Base-by-base conservation (phyloP, 2,329 filamentous ascomycete genomes). In the Alternaria novae-zelandiae region DNA sequence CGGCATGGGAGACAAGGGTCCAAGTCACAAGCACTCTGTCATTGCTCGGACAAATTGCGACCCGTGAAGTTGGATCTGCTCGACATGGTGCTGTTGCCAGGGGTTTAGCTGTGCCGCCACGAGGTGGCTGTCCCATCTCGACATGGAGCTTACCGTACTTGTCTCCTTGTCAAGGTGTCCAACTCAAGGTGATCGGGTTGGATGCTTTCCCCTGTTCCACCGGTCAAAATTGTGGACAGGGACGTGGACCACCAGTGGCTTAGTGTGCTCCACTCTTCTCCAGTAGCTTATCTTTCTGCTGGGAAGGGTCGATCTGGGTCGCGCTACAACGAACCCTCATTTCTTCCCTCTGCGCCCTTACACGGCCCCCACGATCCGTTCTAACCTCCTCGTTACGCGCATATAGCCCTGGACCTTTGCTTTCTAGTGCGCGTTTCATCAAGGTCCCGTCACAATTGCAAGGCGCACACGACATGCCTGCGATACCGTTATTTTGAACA, bases 271-370 rank as follows among this genome's bases (percentile, higher is more conserved):
- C 63, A 64, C 67, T 63, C 63, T 30, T 55, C 61, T 44, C 59
- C 59, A 65, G 61, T 70, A 68, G 68, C 61, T 56, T 67, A 68
- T 54, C 54, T 58, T 60, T 41, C n/a, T 54, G 49, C 30, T 58
- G 49, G 50, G 58, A 54, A 45, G 53, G 53, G 67, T 59, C 62
- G 67, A 69, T 67, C 66, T 54, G 64, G 60, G 61, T 57, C 53
- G 44, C 59, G 55, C 64, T 67, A 68, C 46, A 51, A 60, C 46
- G 53, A 67, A 65, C 59, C 67, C 61, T 63, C 66, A 60, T 64
- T 57, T 64, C 60, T 59, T 56, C 53, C 45, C 54, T 66, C 32
- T 60, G 58, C 56, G 65, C 58, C 63, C 50, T 58, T 36, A 54
- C 43, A 46, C 62, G 56, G 59, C 54, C 67, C 56, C 62, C 60